phyloP scores from a whole-genome alignment of 2,329 filamentous ascomycete species.

The Acarospora socialis region DNA sequence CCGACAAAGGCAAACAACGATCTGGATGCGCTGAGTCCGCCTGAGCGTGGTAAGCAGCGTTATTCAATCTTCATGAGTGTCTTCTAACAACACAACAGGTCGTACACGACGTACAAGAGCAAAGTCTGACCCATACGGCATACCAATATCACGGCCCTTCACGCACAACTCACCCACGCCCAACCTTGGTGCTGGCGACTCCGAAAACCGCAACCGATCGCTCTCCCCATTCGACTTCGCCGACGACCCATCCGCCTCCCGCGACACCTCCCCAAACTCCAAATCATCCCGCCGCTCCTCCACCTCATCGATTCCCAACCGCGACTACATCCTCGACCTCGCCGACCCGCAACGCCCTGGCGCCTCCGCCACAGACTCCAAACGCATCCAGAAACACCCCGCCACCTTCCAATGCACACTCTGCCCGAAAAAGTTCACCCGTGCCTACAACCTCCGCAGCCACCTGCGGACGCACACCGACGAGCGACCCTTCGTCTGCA shows the following conservation, averaged over 20 bases:
- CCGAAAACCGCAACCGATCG: slow-evolving; percentile 21
- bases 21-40: slow-evolving; percentile 70
- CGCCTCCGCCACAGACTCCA: slow-evolving; percentile 46
- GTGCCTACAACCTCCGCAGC: slow-evolving; percentile 90
- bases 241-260: slow-evolving; percentile 15
- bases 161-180: slow-evolving; percentile 21
- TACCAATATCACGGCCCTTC: slow-evolving; percentile 26
- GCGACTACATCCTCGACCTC: slow-evolving; percentile 31
- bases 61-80: slow-evolving; percentile 5
- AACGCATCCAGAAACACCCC: slow-evolving; percentile 92
- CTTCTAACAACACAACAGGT: slow-evolving; percentile 24
- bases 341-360: slow-evolving; percentile 76
- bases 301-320: slow-evolving; percentile 23
- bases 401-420: slow-evolving; percentile 91
- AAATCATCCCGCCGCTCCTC: slow-evolving; percentile 23
- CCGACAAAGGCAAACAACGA: slow-evolving; percentile 45
- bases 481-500: slow-evolving; percentile 93
- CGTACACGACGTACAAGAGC: slow-evolving; percentile 43
- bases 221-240: slow-evolving; percentile 28
- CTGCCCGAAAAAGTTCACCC: slow-evolving; percentile 90
- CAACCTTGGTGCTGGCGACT: slow-evolving; percentile 19
- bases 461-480: slow-evolving; percentile 94
- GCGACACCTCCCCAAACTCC: slow-evolving; percentile 11
- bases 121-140: slow-evolving; percentile 47
- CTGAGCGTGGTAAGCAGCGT: slow-evolving; percentile 41